These are phyloP conservation scores for Linanthus parryae DNA, from an alignment of 148 eudicot genomes.

Conservation along the genomic window DNA sequence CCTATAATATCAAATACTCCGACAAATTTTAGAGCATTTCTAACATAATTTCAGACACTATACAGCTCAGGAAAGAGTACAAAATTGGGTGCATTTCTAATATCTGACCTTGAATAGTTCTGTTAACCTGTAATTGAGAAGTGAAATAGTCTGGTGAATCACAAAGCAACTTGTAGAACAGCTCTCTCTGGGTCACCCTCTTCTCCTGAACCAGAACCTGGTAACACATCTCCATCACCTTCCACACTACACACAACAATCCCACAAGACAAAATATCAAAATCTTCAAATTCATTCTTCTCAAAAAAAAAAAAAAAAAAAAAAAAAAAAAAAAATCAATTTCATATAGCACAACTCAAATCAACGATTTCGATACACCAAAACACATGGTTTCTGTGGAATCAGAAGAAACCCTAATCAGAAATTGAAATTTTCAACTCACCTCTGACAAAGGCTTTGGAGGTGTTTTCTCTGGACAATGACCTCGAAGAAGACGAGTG, in stretches of 20 bases:
- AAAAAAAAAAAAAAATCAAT: too few species aligned
- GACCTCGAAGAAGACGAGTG: conserved; percentile 61
- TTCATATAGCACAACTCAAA: too few species aligned
- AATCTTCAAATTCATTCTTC: too few species aligned
- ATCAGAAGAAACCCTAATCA: neutral
- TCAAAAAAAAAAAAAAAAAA: too few species aligned
- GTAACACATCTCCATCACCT: conserved; percentile 91
- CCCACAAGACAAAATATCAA: too few species aligned
- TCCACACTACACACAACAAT: conserved; percentile 99
- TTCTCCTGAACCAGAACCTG: conserved; percentile 70
- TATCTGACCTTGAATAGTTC: conserved; percentile 68
- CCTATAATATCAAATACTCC: too few species aligned
- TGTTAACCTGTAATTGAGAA: conserved; percentile 77
- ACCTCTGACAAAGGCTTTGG: conserved; percentile 88
- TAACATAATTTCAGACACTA: too few species aligned
- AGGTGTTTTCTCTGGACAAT: conserved; percentile 61
- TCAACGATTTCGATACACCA: too few species aligned
- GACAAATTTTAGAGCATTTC: too few species aligned
- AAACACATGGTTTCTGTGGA: too few species aligned
- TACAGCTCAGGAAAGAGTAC: neutral
- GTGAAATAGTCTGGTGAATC: conserved; percentile 75
- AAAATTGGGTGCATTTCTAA: neutral
- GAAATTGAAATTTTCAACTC: neutral
- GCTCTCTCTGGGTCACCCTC: conserved; percentile 86
- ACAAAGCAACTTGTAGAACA: conserved; percentile 77